phyloP scores from a whole-genome alignment of 148 eudicot species.

The Nepenthes mirabilis region DNA sequence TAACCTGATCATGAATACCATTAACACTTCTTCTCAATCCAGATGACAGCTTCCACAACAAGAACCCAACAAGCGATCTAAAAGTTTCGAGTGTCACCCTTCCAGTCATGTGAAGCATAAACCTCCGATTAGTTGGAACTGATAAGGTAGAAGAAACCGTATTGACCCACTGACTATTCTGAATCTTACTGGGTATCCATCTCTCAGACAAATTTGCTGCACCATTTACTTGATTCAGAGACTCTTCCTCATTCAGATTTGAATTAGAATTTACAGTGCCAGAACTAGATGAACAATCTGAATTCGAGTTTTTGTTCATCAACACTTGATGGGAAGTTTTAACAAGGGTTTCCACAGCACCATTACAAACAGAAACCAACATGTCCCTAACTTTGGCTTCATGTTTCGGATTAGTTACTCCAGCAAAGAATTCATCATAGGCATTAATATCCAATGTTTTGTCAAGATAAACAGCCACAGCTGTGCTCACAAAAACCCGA shows the following conservation, averaged over 20 bases:
- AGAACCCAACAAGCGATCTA: slow-evolving; percentile 43
- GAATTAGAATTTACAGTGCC: slow-evolving; percentile 4
- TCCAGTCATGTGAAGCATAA: slow-evolving; percentile 71
- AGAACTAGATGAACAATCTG: slow-evolving; percentile 8
- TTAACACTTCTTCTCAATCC: slow-evolving; percentile 34
- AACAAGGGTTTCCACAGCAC: slow-evolving; percentile 70
- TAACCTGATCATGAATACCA: slow-evolving; percentile 40
- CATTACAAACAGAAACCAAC: slow-evolving; percentile 55
- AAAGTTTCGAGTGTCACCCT: slow-evolving; percentile 72
- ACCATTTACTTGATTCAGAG: slow-evolving; percentile 4
- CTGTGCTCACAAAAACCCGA: slow-evolving; percentile 69
- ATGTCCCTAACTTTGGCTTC: slow-evolving; percentile 42
- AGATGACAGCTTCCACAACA: slow-evolving; percentile 35
- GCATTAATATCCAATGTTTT: slow-evolving; percentile 52
- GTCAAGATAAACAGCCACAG: slow-evolving; percentile 71
- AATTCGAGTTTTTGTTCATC: slow-evolving; percentile 23
- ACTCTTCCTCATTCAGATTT: slow-evolving; percentile 6
- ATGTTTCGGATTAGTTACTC: slow-evolving; percentile 71
- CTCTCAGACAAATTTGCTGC: slow-evolving; percentile 4
- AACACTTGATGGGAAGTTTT: slow-evolving; percentile 77
- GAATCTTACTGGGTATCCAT: slow-evolving; percentile 12
- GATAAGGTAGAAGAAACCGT: slow-evolving; percentile 63
- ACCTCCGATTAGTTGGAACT: slow-evolving; percentile 55
- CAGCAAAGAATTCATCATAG: slow-evolving; percentile 62
- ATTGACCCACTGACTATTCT: slow-evolving; percentile 34